Evolutionary conservation across 2,329 filamentous ascomycete genomes (phyloP).

Genomic region (Penicillium sp.): DNA sequence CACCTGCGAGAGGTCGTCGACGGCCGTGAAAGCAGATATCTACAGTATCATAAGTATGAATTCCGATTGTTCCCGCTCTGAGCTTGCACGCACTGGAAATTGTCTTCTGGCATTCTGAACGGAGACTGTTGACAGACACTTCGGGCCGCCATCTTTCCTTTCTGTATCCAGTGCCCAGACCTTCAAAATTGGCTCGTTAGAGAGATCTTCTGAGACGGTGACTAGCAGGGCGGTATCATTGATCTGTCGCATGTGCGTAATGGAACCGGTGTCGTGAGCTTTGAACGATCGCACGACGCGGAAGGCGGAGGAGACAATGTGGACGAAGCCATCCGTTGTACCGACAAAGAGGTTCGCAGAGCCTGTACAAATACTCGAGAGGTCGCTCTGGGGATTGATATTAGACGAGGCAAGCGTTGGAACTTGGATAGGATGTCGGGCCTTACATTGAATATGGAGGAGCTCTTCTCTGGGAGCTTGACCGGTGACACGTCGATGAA

Average conservation of each 20-base stretch:
- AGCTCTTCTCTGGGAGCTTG: constrained; percentile 72
- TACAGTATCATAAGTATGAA: constrained; percentile 13
- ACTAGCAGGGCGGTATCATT: constrained; percentile 81
- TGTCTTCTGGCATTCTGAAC: constrained; percentile 88
- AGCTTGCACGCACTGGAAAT: constrained; percentile 65
- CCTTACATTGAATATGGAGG: constrained; percentile 73
- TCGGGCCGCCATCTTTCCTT: constrained; percentile 87
- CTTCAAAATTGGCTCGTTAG: constrained; percentile 81
- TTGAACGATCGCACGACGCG: constrained; percentile 83
- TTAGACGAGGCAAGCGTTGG: constrained; percentile 1
- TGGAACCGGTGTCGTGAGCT: constrained; percentile 69
- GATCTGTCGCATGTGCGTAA: constrained; percentile 90
- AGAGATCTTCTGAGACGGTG: constrained; percentile 77
- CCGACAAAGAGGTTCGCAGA: constrained; percentile 88
- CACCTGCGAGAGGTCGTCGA: constrained; percentile 85
- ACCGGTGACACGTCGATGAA: constrained; percentile 96
- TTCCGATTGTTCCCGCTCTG: too few species aligned
- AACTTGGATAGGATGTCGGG: neutral
- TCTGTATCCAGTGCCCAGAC: constrained; percentile 97
- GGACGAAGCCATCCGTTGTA: constrained; percentile 76
- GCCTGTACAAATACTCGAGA: constrained; percentile 79
- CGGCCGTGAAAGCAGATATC: constrained; percentile 79
- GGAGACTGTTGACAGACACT: constrained; percentile 77
- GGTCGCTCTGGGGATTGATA: constrained; percentile 53
- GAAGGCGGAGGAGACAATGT: constrained; percentile 82